Evolutionary conservation across 2,329 filamentous ascomycete genomes (phyloP).

Genomic region (Arachnopeziza araneosa): DNA sequence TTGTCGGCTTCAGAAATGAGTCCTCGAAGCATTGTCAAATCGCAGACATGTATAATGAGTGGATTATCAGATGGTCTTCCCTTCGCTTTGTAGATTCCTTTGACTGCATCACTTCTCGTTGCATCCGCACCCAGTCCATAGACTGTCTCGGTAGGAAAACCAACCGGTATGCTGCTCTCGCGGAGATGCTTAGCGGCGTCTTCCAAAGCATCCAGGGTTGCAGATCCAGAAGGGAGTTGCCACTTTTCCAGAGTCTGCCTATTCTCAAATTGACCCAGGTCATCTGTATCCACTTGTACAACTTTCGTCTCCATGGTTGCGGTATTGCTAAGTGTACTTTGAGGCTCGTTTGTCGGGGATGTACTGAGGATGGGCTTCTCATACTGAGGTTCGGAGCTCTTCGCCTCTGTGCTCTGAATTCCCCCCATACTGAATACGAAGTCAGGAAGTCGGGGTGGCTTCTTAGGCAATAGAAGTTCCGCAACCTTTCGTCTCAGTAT

Average conservation of each 20-base stretch:
- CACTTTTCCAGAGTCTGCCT: constrained; percentile 23
- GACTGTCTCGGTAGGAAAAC: constrained; percentile 95
- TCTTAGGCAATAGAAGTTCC: background rate
- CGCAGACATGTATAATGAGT: constrained; percentile 86
- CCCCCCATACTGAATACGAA: background rate
- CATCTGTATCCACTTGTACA: constrained; percentile 15
- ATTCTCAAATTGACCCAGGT: constrained; percentile 24
- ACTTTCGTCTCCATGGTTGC: constrained; percentile 17
- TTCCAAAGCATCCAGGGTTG: constrained; percentile 15
- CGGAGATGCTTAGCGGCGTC: constrained; percentile 26
- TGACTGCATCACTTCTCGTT: constrained; percentile 75
- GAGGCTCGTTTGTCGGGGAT: background rate
- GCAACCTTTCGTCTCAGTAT: background rate
- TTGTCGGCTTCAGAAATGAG: constrained; percentile 14
- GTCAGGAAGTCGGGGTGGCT: background rate
- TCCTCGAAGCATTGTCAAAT: constrained; percentile 43
- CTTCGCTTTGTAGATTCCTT: constrained; percentile 90
- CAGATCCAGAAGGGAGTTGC: constrained; percentile 17
- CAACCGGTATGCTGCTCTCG: constrained; percentile 56
- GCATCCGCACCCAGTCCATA: constrained; percentile 97
- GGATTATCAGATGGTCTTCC: constrained; percentile 90
- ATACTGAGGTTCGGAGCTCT: background rate
- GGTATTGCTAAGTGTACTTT: background rate
- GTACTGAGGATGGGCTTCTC: background rate
- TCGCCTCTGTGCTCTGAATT: background rate